phyloP scores from a whole-genome alignment of 306 rosid species.

The Cyamopsis tetragonoloba region DNA sequence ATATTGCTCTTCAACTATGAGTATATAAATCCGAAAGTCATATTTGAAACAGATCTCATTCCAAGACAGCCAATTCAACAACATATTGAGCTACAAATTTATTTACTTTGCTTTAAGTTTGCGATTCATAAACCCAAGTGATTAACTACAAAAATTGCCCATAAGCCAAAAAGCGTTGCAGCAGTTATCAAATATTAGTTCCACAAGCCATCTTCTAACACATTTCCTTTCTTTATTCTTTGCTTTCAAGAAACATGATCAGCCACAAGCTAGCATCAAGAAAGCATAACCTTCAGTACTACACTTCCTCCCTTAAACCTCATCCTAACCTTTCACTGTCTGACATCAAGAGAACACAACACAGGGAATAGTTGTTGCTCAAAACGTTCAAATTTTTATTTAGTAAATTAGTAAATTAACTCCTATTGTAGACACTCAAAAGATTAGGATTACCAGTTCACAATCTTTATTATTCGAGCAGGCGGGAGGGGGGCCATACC shows the following conservation, averaged over 20 bases:
- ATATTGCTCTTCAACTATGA: conserved; percentile 4
- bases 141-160: background rate
- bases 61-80: background rate
- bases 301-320: background rate
- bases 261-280: background rate
- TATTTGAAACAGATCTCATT: background rate
- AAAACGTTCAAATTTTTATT: conserved; percentile 7
- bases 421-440: conserved; percentile 15
- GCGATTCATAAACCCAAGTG: background rate
- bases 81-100: background rate
- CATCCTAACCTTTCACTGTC: background rate
- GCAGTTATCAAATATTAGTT: background rate
- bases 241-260: background rate
- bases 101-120: background rate
- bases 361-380: background rate
- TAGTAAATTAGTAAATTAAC: conserved; percentile 4
- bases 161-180: background rate
- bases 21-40: background rate
- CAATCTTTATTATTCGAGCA: background rate
- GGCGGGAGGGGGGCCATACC: no score
- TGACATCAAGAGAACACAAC: conserved; percentile 13
- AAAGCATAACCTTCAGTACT: background rate
- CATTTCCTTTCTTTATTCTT: background rate
- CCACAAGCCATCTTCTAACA: background rate
- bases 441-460: conserved; percentile 16